Evolutionary conservation across 2,329 filamentous ascomycete genomes (phyloP).

Genomic region (Didymella arachidicola): DNA sequence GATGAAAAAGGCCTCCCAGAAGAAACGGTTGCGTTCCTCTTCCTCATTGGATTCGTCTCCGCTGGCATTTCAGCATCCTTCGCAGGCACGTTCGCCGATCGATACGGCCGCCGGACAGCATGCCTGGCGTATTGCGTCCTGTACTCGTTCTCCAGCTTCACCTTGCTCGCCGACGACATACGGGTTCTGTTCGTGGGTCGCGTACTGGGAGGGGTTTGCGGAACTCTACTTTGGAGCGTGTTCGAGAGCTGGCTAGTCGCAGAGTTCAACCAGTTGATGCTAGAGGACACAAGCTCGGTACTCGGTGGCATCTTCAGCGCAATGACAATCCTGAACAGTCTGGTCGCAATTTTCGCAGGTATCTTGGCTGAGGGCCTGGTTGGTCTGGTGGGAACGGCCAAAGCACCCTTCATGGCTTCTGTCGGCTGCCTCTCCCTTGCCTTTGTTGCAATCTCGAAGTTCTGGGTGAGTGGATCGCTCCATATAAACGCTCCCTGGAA

Average conservation of each 20-base stretch:
- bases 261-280: conserved; percentile 60
- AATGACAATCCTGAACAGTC: conserved; percentile 57
- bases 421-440: conserved; percentile 56
- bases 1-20: conserved; percentile 59
- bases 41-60: conserved; percentile 57
- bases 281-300: conserved; percentile 53
- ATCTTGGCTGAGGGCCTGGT: conserved; percentile 63
- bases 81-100: conserved; percentile 59
- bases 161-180: conserved; percentile 58
- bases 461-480: conserved; percentile 55
- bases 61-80: conserved; percentile 60
- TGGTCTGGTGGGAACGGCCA: conserved; percentile 56
- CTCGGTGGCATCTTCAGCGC: conserved; percentile 63
- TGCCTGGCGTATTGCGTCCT: conserved; percentile 64
- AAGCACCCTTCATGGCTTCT: conserved; percentile 61
- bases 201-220: conserved; percentile 62
- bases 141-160: conserved; percentile 62
- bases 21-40: conserved; percentile 52
- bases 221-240: conserved; percentile 65
- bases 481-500: conserved; percentile 25
- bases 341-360: conserved; percentile 63
- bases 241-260: conserved; percentile 70
- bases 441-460: conserved; percentile 56
- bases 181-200: conserved; percentile 61
- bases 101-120: conserved; percentile 60